Percentiles rank a stretch among this genome's conserved stretches.
Conservation (phyloP, 139 green algal species). For the Mesotaenium endlicherianum region DNA sequence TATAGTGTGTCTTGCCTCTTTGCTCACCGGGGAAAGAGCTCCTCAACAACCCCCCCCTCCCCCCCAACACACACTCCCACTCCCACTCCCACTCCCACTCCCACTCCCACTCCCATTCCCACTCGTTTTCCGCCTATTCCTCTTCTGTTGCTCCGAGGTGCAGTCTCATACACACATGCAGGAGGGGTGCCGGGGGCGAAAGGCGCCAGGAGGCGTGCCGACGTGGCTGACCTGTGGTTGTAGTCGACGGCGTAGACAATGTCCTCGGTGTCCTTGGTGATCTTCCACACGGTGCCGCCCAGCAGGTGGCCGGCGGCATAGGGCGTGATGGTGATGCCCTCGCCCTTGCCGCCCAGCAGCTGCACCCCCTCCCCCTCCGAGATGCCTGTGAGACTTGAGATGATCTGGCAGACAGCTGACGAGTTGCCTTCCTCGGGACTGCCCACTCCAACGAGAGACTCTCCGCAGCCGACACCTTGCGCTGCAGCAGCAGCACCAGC, state of each 20-base stretch:
- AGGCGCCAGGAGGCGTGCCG: too few relatives aligned
- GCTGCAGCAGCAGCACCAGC: not conserved
- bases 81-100: too few relatives aligned
- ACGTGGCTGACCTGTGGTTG: constrained; percentile 83
- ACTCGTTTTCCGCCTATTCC: not conserved
- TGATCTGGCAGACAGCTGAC: not conserved
- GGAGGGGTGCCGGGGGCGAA: too few relatives aligned
- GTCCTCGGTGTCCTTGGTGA: constrained; percentile 70
- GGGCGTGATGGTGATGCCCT: constrained; percentile 71
- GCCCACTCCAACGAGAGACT: not conserved
- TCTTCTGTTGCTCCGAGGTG: too few relatives aligned
- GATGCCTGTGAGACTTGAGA: too few relatives aligned
- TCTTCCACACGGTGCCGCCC: constrained; percentile 82
- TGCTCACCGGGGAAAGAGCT: too few relatives aligned
- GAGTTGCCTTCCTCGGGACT: not conserved
- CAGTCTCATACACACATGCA: too few relatives aligned
- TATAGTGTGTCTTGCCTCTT: too few relatives aligned
- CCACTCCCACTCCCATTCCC: too few relatives aligned
- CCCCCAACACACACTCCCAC: too few relatives aligned
- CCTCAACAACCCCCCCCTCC: not conserved
- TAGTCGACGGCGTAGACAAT: constrained; percentile 87
- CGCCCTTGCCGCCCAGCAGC: constrained; percentile 36
- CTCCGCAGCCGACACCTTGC: not conserved
- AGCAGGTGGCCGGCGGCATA: constrained; percentile 78
- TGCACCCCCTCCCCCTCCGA: not conserved